Evolutionary conservation across 441 rosid species (phyloP).

Genomic region (Populus hybrid): DNA sequence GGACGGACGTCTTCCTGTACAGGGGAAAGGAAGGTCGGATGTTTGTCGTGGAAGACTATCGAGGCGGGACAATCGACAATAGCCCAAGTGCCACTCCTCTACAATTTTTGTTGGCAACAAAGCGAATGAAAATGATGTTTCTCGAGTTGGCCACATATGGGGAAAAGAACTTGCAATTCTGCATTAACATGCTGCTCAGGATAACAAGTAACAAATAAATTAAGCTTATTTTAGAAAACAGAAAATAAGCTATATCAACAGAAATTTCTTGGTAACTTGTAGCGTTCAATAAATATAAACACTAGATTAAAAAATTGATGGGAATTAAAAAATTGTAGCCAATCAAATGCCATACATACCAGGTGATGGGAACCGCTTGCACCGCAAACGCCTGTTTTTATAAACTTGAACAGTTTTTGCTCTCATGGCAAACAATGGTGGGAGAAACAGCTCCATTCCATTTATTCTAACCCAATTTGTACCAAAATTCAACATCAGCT

Average conservation of each 20-base stretch:
- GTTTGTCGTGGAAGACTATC: conserved; percentile 54
- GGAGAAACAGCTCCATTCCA: conserved; percentile 94
- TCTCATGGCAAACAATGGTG: conserved; percentile 77
- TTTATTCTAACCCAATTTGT: conserved; percentile 47
- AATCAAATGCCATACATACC: conserved; percentile 35
- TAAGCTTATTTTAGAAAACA: background rate
- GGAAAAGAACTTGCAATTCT: conserved; percentile 69
- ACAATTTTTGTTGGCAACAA: conserved; percentile 69
- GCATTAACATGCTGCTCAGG: conserved; percentile 72
- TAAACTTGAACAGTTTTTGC: conserved; percentile 73
- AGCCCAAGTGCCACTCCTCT: conserved; percentile 62
- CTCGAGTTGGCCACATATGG: conserved; percentile 78
- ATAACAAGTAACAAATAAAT: conserved; percentile 1
- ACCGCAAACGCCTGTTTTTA: conserved; percentile 56
- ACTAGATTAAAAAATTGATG: background rate
- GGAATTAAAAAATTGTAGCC: background rate
- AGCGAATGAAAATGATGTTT: conserved; percentile 75
- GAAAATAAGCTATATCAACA: background rate
- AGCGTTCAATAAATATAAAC: background rate
- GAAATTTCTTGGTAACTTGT: background rate
- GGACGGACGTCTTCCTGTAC: conserved; percentile 63
- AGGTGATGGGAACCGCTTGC: conserved; percentile 75
- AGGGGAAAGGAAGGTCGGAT: conserved; percentile 44
- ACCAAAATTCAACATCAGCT: background rate
- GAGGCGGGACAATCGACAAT: conserved; percentile 78